phyloP scores from a whole-genome alignment of 1,139 yeast genomes.

The Taphrina sp. region DNA sequence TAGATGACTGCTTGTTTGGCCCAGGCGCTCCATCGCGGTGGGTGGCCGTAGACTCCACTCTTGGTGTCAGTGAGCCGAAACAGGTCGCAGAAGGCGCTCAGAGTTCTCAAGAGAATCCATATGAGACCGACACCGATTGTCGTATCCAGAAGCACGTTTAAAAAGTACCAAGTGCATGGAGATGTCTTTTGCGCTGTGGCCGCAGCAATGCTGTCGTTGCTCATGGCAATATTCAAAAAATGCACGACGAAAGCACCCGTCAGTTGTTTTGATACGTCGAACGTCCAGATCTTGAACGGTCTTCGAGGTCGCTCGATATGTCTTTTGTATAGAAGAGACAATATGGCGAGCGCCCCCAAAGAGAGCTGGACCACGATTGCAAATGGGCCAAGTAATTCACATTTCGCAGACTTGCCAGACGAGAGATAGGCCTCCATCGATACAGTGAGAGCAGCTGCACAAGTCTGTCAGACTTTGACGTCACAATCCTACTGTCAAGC shows the following conservation, averaged over 20 bases:
- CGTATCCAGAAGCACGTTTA: conserved; percentile 83
- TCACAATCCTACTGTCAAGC: too few species aligned
- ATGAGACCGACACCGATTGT: conserved; percentile 91
- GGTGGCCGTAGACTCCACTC: conserved; percentile 79
- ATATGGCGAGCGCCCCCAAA: conserved; percentile 72
- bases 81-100: conserved; percentile 53
- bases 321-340: conserved; percentile 72
- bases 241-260: conserved; percentile 57
- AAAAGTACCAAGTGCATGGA: conserved; percentile 75
- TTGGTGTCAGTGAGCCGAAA: conserved; percentile 60
- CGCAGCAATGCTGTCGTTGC: conserved; percentile 37
- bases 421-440: too few species aligned
- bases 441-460: too few species aligned
- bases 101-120: conserved; percentile 53
- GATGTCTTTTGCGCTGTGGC: conserved; percentile 43
- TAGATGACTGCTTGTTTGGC: conserved; percentile 72
- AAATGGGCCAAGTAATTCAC: conserved; percentile 50
- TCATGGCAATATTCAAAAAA: conserved; percentile 49
- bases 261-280: conserved; percentile 79
- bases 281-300: conserved; percentile 43
- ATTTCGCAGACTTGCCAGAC: too few species aligned
- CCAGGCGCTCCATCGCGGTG: conserved; percentile 61
- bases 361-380: conserved; percentile 47
- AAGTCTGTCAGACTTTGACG: too few species aligned
- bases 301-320: conserved; percentile 40